A percentile compares a stretch with the other conserved stretches of the same genome.
phyloP scores from a whole-genome alignment of 805 yeast species.

The Grigorovia transvaalensis region DNA sequence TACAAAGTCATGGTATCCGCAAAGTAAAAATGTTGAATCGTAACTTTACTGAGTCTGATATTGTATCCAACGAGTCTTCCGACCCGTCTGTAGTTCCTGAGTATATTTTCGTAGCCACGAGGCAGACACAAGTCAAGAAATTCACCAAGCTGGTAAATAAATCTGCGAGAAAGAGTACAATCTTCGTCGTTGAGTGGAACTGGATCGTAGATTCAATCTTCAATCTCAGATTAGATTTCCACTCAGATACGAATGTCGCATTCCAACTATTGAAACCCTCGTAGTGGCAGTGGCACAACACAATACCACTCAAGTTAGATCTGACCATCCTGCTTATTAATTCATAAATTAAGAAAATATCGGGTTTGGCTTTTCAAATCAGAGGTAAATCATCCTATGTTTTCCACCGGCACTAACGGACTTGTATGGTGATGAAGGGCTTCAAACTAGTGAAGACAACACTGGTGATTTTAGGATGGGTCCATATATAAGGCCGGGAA shows the following conservation, averaged over 20 bases:
- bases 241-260: background rate
- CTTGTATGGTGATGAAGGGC: too few relatives aligned
- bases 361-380: background rate
- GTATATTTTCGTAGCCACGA: slow-evolving; percentile 21
- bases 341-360: background rate
- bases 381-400: background rate
- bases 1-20: slow-evolving; percentile 21
- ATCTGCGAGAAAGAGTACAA: slow-evolving; percentile 2
- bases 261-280: background rate
- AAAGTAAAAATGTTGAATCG: slow-evolving; percentile 13
- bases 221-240: background rate
- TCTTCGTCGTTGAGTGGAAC: slow-evolving; percentile 26
- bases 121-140: slow-evolving; percentile 22
- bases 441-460: too few relatives aligned
- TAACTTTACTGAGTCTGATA: slow-evolving; percentile 12
- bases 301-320: too few relatives aligned
- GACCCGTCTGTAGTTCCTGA: slow-evolving; percentile 4
- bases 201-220: slow-evolving; percentile 26
- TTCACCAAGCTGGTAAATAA: slow-evolving; percentile 12
- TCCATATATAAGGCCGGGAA: too few relatives aligned
- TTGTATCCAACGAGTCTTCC: slow-evolving; percentile 1
- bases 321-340: background rate
- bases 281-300: too few relatives aligned
- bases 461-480: too few relatives aligned
- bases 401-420: background rate